Conservation (phyloP, 495 filamentous ascomycete genomes). For the Daldinia bambusicola region DNA sequence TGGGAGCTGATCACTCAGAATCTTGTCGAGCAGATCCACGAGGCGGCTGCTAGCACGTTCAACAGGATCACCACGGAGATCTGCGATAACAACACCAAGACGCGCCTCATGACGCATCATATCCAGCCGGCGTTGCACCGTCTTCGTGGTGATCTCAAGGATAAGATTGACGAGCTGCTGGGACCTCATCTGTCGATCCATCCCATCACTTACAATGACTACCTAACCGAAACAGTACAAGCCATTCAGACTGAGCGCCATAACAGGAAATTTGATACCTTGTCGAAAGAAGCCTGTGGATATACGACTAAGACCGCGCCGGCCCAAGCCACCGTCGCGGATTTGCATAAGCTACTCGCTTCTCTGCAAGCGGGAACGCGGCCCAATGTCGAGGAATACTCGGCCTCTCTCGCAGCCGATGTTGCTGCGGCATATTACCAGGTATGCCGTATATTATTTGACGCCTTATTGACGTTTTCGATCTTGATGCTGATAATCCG, state of each 20-base stretch:
- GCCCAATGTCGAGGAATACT: conserved; percentile 35
- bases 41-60: conserved; percentile 47
- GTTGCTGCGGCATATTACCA: conserved; percentile 56
- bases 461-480: conserved; percentile 18
- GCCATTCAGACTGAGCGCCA: conserved; percentile 50
- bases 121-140: conserved; percentile 52
- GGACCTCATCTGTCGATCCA: conserved; percentile 45
- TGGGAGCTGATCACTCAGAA: conserved; percentile 51
- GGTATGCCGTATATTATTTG: conserved; percentile 34
- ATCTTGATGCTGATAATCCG: conserved; percentile 13
- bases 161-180: conserved; percentile 44
- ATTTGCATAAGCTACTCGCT: neutral
- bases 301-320: conserved; percentile 34
- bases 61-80: conserved; percentile 47
- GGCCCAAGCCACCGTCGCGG: neutral
- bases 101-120: conserved; percentile 52
- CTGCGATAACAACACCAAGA: conserved; percentile 50
- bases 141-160: conserved; percentile 39
- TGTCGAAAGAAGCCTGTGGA: conserved; percentile 5
- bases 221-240: conserved; percentile 61
- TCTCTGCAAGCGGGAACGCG: conserved; percentile 11
- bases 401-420: conserved; percentile 40
- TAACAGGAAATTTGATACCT: conserved; percentile 42
- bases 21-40: conserved; percentile 46
- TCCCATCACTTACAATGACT: conserved; percentile 65